Evolutionary conservation across 2,329 filamentous ascomycete species (phyloP), one percentile per base, ranked within the genome.

Genomic region (Coniochaeta sp.): DNA sequence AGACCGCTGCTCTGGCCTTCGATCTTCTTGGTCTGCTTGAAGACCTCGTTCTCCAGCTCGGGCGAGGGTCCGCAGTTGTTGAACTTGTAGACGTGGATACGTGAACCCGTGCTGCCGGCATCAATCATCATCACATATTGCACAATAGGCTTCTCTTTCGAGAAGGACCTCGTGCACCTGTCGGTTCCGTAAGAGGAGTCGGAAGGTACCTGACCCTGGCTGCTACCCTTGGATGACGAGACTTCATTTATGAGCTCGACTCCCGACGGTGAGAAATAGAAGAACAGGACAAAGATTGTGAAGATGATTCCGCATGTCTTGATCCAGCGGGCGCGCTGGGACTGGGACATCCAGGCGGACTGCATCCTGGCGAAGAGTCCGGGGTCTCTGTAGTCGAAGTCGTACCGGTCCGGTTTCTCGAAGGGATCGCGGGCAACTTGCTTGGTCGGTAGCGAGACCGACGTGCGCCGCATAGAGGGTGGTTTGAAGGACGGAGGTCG

Each of bases 51-150:
- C 77, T 99, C 95, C 58, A 99, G 84, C 77, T 97, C 93, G 28
- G 95, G 95, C n/a, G 93, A 93, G 8, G 91, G 78, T 14, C 93
- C 95, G 78, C 93, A 99, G 79, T 98, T 98, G 82, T 98, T 98
- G 85, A 98, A 99, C 72, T 92, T 90, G 82, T 97, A 99, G 62
- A 98, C 92, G 79, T 99, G 96, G 72, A 99, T 97, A 68, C 95
- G 89, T 62, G 95, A 98, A 63, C 95, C 95, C 59, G 95, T 98
- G 80, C 93, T 98, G 68, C 95, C 95, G 56, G 95, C 95, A 76
- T 99, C 95, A 70, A 99, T 91, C 95, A 99, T 99, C 70, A 98
- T 84, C 63, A 95, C 96, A 78, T 98, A 99, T 73, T 99, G 95
- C 63, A 97, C 88, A 66, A 99, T 85, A 57, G 95, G 93, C 79